Base-by-base conservation (phyloP, 179 eudicot species). In the Camellia oleifera region DNA sequence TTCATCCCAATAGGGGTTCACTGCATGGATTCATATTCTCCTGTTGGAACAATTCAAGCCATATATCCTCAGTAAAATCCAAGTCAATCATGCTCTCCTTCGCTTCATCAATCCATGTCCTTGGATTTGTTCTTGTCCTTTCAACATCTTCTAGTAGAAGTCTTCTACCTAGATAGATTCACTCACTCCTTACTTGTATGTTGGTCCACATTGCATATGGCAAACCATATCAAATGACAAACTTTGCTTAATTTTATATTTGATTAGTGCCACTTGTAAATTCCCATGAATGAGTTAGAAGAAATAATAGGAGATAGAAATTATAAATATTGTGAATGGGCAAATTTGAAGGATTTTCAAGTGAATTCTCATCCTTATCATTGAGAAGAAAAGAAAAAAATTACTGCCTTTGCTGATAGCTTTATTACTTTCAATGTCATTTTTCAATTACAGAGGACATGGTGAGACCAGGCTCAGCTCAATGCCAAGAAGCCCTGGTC, bases 401-500 rank as follows among this genome's bases (percentile, higher is more conserved):
- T 8, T 7, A 20, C 69, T 79, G 66, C 52, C 73, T 66, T 46
- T 66, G 18, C 69, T 57, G 18, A 65, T 12, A 12, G 42, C 50
- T 69, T 64, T 26, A 67, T 3, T 17, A 5, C 13, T 5, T 71
- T 58, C 69, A 76, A 65, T 73, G 50, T 75, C 53, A 45, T 72
- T 75, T 50, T 75, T 69, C 75, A 61, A 80, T 82, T 50, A 52
- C 85, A 86, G 97, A 87, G 90, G 79, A 71, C 72, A 52, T 17
- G 79, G 83, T 4, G 92, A 84, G 80, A 85, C 58, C 17, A 91
- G 77, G 86, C 70, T 73, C 73, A 87, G 88, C 81, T 89, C 84
- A 15, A 78, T 85, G 66, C 78, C 91, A 57, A 85, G 91, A 82
- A 96, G 98, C 86, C 98, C 97, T 4, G 93, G 89, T 72, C 87